These are phyloP conservation scores for Saturnispora mendoncae DNA, from an alignment of 805 yeast species.

Conservation along the genomic window DNA sequence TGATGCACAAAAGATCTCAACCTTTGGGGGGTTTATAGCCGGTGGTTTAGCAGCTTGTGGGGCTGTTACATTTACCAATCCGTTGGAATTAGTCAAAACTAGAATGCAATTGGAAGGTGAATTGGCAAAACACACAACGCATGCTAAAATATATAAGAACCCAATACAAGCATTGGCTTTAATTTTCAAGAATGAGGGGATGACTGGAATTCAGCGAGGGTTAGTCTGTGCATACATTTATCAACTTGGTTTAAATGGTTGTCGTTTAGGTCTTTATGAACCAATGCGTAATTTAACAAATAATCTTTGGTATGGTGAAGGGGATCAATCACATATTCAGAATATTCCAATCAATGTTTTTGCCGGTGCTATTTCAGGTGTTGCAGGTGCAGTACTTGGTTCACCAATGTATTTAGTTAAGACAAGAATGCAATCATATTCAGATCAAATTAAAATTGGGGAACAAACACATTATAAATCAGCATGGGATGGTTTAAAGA, in stretches of 20 bases:
- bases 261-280: constrained; percentile 90
- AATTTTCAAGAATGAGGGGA: constrained; percentile 73
- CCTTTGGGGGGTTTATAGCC: constrained; percentile 75
- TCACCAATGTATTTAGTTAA: constrained; percentile 89
- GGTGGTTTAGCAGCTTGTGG: constrained; percentile 96
- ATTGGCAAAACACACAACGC: constrained; percentile 44
- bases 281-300: constrained; percentile 65
- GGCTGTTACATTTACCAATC: constrained; percentile 95
- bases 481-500: constrained; percentile 55
- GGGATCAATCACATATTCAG: constrained; percentile 42
- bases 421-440: constrained; percentile 94
- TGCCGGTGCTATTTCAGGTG: constrained; percentile 79
- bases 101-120: constrained; percentile 98
- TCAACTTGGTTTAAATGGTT: constrained; percentile 87
- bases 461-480: constrained; percentile 84
- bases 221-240: constrained; percentile 81
- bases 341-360: constrained; percentile 53
- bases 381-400: constrained; percentile 81
- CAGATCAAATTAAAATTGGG: constrained; percentile 59
- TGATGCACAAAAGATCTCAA: constrained; percentile 52
- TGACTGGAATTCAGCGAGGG: constrained; percentile 85
- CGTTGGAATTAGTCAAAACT: constrained; percentile 89
- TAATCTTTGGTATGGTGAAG: constrained; percentile 40
- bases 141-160: constrained; percentile 57
- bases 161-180: constrained; percentile 75